phyloP scores from a whole-genome alignment of 805 yeast species.

The Ogataea parapolymorpha region DNA sequence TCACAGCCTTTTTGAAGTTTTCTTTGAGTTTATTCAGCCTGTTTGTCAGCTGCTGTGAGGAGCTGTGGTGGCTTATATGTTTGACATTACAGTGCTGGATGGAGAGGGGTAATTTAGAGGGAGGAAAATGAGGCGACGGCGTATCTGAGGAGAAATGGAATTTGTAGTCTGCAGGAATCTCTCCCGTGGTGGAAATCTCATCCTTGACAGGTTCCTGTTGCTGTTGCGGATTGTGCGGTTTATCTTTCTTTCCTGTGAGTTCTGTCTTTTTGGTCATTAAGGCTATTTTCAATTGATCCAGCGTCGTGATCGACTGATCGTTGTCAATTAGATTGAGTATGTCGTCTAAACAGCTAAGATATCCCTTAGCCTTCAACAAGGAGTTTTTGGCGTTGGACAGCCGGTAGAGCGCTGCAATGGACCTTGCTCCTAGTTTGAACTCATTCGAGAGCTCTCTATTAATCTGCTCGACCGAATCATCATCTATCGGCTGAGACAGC shows the following conservation, averaged over 20 bases:
- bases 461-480: conserved; percentile 44
- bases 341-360: conserved; percentile 60
- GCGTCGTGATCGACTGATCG: conserved; percentile 24
- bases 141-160: conserved; percentile 10
- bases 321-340: conserved; percentile 29
- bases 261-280: conserved; percentile 32
- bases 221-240: background rate
- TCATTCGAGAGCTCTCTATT: conserved; percentile 55
- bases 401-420: conserved; percentile 65
- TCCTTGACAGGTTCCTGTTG: background rate
- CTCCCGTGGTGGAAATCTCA: background rate
- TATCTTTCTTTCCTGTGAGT: conserved; percentile 13
- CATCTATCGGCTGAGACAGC: conserved; percentile 45
- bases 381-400: conserved; percentile 52
- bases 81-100: conserved; percentile 19
- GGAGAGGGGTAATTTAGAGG: conserved; percentile 21
- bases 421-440: conserved; percentile 67
- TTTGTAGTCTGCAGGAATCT: conserved; percentile 17
- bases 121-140: conserved; percentile 28
- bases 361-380: conserved; percentile 52
- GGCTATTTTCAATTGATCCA: conserved; percentile 37
- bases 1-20: conserved; percentile 3
- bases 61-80: conserved; percentile 11
- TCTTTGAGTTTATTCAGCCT: conserved; percentile 13
- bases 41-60: conserved; percentile 9